Evolutionary conservation across 2,329 filamentous ascomycete genomes (phyloP).

Genomic region (Diaporthe ilicicola): DNA sequence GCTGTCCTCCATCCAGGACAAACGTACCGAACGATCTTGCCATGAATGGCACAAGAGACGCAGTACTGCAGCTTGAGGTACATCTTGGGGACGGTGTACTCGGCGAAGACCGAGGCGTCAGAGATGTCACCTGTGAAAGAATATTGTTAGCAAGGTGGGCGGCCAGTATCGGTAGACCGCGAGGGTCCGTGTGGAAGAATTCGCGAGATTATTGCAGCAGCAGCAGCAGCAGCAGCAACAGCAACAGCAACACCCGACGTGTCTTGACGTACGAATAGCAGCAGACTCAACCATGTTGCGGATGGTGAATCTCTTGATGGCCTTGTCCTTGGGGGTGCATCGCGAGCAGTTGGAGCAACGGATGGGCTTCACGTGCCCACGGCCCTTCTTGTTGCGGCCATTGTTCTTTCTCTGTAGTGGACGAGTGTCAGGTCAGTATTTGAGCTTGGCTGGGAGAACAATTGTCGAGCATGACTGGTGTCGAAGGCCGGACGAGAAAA

Average conservation of each 20-base stretch:
- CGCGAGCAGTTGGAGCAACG: constrained; percentile 77
- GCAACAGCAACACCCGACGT: background rate
- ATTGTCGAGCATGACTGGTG: background rate
- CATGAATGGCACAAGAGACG: constrained; percentile 99
- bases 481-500: background rate
- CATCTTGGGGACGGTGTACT: constrained; percentile 99
- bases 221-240: background rate
- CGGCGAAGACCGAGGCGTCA: constrained; percentile 97
- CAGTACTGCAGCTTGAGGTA: constrained; percentile 99
- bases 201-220: background rate
- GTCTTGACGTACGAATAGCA: constrained; percentile 87
- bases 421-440: constrained; percentile 1
- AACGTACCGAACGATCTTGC: constrained; percentile 99
- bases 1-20: constrained; percentile 66
- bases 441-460: background rate
- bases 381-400: constrained; percentile 99
- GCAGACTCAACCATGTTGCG: constrained; percentile 99
- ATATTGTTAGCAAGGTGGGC: constrained; percentile 5
- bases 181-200: background rate
- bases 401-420: constrained; percentile 53
- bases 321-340: constrained; percentile 99
- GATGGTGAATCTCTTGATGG: constrained; percentile 99
- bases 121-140: constrained; percentile 91
- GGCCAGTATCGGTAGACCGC: too few species aligned
- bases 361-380: constrained; percentile 99